These are phyloP conservation scores for Alloteropsis semialata DNA, from an alignment of 176 grass and related monocot genomes.

Conservation along the genomic window DNA sequence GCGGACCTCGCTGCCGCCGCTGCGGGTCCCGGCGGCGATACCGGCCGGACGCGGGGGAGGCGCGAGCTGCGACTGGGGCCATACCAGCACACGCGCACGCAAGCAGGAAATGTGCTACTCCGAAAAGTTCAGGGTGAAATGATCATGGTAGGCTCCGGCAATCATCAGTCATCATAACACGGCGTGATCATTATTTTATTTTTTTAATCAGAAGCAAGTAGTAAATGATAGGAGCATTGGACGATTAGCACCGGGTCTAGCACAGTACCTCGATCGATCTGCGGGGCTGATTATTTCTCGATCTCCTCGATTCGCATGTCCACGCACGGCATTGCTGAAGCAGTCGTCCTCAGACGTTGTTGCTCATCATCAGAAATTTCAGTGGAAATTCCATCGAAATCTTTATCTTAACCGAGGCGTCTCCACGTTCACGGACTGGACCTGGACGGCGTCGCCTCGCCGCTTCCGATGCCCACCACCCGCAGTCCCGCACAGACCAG, in stretches of 20 bases:
- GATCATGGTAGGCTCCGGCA: too few relatives aligned
- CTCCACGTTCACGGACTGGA: neutral
- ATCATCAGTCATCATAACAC: too few relatives aligned
- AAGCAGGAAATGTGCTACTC: too few relatives aligned
- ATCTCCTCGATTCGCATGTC: neutral
- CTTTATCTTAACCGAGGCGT: neutral
- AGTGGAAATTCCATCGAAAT: neutral
- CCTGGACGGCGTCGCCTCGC: neutral
- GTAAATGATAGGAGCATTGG: neutral
- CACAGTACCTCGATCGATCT: neutral
- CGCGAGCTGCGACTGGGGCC: neutral
- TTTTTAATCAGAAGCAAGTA: neutral
- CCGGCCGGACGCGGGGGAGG: neutral
- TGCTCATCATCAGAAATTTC: neutral
- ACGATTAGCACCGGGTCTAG: neutral
- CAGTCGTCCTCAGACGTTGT: neutral
- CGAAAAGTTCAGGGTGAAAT: too few relatives aligned
- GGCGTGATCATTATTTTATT: too few relatives aligned
- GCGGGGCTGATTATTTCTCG: too few relatives aligned
- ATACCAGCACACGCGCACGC: too few relatives aligned
- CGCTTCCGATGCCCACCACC: neutral
- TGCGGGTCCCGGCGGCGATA: too few relatives aligned
- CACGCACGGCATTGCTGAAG: neutral
- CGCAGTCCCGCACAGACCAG: too few relatives aligned
- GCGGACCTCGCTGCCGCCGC: too few relatives aligned